Conservation (phyloP, 2,329 filamentous ascomycete species). For the Ceratocystis albifundus region DNA sequence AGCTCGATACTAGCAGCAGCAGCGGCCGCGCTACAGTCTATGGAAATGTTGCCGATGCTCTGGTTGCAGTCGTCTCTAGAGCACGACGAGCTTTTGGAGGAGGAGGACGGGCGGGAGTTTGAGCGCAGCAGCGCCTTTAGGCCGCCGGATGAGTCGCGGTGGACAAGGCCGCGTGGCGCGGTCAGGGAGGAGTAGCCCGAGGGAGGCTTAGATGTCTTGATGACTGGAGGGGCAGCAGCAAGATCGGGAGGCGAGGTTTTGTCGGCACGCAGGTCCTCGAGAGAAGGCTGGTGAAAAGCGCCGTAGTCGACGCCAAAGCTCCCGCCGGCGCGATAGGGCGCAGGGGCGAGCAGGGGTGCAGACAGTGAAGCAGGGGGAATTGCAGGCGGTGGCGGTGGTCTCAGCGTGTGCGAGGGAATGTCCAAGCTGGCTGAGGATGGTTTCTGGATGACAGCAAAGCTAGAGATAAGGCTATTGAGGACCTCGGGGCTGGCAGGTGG, state of each 20-base stretch:
- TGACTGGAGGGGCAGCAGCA: conserved; percentile 55
- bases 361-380: conserved; percentile 9
- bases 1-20: conserved; percentile 41
- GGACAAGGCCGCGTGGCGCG: conserved; percentile 46
- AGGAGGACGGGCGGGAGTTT: conserved; percentile 50
- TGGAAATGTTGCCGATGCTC: conserved; percentile 53
- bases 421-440: conserved; percentile 10
- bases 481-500: conserved; percentile 21
- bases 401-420: conserved; percentile 10
- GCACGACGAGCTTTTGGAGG: conserved; percentile 45
- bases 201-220: conserved; percentile 71
- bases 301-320: conserved; percentile 66
- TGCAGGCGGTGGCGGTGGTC: conserved; percentile 18
- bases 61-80: conserved; percentile 48
- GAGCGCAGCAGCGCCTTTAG: conserved; percentile 50
- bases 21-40: conserved; percentile 40
- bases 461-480: conserved; percentile 21
- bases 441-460: conserved; percentile 22
- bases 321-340: conserved; percentile 29
- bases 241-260: conserved; percentile 45
- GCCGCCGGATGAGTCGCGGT: conserved; percentile 39
- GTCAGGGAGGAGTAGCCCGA: conserved; percentile 63
- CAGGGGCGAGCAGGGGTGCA: conserved; percentile 13
- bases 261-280: conserved; percentile 35
- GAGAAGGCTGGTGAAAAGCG: conserved; percentile 44